A percentile compares a stretch with the other conserved stretches of the same genome.
Evolutionary conservation across 2,329 filamentous ascomycete species (phyloP).

Genomic region (Colletotrichum eleusines): DNA sequence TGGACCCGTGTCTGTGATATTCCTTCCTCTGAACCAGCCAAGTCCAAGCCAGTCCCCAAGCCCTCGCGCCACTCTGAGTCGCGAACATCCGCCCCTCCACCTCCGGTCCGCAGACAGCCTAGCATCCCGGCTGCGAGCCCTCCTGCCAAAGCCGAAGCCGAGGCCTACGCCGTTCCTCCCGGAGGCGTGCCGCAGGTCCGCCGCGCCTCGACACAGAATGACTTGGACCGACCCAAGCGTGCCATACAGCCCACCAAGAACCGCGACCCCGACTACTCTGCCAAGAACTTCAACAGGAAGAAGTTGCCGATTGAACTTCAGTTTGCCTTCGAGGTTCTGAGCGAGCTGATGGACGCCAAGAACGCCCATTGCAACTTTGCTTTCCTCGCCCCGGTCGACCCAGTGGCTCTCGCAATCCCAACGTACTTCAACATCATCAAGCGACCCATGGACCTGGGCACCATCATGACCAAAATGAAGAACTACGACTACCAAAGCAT

Average conservation of each 20-base stretch:
- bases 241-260: conserved; percentile 92
- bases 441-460: conserved; percentile 93
- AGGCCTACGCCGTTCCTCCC: conserved; percentile 79
- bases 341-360: conserved; percentile 81
- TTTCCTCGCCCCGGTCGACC: conserved; percentile 89
- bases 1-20: conserved; percentile 60
- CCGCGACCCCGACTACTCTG: conserved; percentile 90
- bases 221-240: conserved; percentile 86
- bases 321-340: conserved; percentile 86
- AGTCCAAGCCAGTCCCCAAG: conserved; percentile 65
- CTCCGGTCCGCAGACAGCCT: conserved; percentile 48
- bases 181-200: conserved; percentile 86
- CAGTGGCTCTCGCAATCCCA: conserved; percentile 92
- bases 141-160: conserved; percentile 49
- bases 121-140: conserved; percentile 51
- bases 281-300: conserved; percentile 87
- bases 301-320: conserved; percentile 89
- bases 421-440: conserved; percentile 95
- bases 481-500: conserved; percentile 82
- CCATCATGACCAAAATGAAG: conserved; percentile 82
- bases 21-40: conserved; percentile 66
- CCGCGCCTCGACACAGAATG: conserved; percentile 82
- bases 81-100: conserved; percentile 52
- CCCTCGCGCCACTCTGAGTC: conserved; percentile 61
- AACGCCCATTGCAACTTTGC: conserved; percentile 76